Percentiles rank a stretch among this genome's conserved stretches.
phyloP scores from a whole-genome alignment of 2,329 filamentous ascomycete species.

The Diaporthe velutina region DNA sequence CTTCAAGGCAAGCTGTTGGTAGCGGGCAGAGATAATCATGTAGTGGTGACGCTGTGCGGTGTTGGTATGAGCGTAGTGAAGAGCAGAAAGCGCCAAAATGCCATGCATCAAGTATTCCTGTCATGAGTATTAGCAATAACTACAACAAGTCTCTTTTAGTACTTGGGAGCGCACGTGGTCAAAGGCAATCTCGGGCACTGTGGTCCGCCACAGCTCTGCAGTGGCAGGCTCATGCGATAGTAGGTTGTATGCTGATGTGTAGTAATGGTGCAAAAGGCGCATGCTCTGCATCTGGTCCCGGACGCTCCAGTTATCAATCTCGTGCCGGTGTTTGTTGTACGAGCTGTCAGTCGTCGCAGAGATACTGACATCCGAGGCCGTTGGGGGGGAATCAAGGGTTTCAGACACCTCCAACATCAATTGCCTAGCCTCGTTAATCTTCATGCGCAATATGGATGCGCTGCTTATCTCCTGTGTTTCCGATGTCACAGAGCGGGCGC shows the following conservation, averaged over 20 bases:
- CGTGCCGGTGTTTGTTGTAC: not conserved
- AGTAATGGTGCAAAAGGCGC: not conserved
- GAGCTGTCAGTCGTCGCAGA: not conserved
- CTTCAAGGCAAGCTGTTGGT: not conserved
- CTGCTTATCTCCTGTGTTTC: not conserved
- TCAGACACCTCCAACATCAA: not conserved
- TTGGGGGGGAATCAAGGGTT: not conserved
- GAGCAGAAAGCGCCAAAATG: conserved; percentile 3
- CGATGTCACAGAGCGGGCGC: not conserved
- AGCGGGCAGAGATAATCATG: not conserved
- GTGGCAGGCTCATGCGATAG: not conserved
- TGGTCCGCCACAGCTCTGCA: conserved; percentile 2
- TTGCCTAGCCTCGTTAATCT: not conserved
- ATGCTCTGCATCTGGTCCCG: not conserved
- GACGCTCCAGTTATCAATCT: not conserved
- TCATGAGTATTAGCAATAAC: not conserved
- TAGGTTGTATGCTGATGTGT: not conserved
- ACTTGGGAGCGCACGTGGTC: not conserved
- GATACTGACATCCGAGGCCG: not conserved
- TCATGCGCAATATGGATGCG: not conserved
- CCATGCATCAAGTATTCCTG: not conserved
- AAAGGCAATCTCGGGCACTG: not conserved
- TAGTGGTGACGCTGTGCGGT: not conserved
- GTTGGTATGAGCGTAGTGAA: not conserved
- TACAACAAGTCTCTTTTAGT: not conserved